Evolutionary conservation across 805 yeast species (phyloP), one percentile per base, ranked within the genome.

Genomic region (Metschnikowia kunwiensis): DNA sequence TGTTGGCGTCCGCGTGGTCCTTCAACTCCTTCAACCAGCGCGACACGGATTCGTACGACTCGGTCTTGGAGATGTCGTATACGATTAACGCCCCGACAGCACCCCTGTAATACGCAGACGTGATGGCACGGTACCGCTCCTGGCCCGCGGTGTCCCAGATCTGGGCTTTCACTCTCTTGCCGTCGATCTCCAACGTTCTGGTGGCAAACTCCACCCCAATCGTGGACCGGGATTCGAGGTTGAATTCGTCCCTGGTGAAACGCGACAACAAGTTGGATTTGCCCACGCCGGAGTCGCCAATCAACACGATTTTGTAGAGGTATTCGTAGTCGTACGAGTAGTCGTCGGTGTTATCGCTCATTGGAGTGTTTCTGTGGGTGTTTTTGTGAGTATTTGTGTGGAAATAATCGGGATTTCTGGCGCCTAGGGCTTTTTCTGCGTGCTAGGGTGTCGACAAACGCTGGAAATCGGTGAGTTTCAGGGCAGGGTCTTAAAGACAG

Each of bases 111-210:
- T 91, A 91, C 5, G 97, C 97, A 39, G 93, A 81, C 21, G 98
- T 93, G 61, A 91, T 91, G 29, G 98, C 97, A 54, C 98, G 79
- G 71, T 93, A 91, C 62, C 98, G 80, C 65, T 91, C 98, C 70
- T 91, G 98, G 44, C 98, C 98, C 2, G 98, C 98, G 24, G 98
- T 91, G 64, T 91, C 98, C 98, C 98, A 91, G 51, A 88, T 82
- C 64, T 87, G 95, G 4, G 94, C 91, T 61, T 86, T 86, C 50
- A 86, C 82, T 58, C 86, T 68, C 55, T 83, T 84, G 27, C 87
- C 88, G 48, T 84, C 91, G 44, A 85, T 80, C 53, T 84, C 91
- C 38, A 93, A 80, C 3, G 97, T 89, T 61, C 97, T 77, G 15
- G 97, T 93, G 28, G 97, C 97, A 68, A 91, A 91, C 64, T 93